Base-by-base conservation (phyloP, 2,329 filamentous ascomycete species). In the Nigrospora osmanthi region DNA sequence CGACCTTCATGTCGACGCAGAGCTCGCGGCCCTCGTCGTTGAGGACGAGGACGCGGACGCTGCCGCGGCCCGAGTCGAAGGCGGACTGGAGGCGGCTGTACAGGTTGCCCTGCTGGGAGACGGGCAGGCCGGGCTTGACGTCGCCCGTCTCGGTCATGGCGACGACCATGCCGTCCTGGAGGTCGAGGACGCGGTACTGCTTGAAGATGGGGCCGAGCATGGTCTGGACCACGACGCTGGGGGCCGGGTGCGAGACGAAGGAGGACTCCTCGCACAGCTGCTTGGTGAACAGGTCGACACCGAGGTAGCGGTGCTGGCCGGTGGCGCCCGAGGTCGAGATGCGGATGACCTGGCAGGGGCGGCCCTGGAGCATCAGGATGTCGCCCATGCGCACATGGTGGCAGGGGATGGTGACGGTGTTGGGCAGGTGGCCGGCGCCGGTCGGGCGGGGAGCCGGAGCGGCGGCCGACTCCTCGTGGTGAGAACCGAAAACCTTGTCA, bases 181-280 rank as follows among this genome's bases (percentile, higher is more conserved):
- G 85, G 77, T 98, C 93, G 52, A 98, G 85, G 66, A 98, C 91
- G 64, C 93, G 90, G 85, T 98, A 98, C 81, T 97, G 93, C 89
- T 97, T 97, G 89, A 97, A 96, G 76, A 97, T 83, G 53, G 93
- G 93, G 60, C 91, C 93, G 57, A 95, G 87, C 89, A 98, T 97
- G 76, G 91, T 97, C 85, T 98, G 93, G 62, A 98, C 91, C 53
- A 97, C 83, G 50, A 98, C 93, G 58, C 88, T 95, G 58, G 91
- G 91, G 56, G 87, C 88, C 54, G 93, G 93, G 85, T 95, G 94
- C 73, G 88, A 90, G 75, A 97, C 83, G 75, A 95, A 96, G 61
- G 86, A 91, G 47, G 89, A 95, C 85, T 98, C 93, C 77, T 98
- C 93, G 66, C 97, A 89, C 56, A 98, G 82, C 78, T 97, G 89